These are phyloP conservation scores for Botryosphaeria dothidea DNA, from an alignment of 2,329 filamentous ascomycete genomes.

Conservation along the genomic window DNA sequence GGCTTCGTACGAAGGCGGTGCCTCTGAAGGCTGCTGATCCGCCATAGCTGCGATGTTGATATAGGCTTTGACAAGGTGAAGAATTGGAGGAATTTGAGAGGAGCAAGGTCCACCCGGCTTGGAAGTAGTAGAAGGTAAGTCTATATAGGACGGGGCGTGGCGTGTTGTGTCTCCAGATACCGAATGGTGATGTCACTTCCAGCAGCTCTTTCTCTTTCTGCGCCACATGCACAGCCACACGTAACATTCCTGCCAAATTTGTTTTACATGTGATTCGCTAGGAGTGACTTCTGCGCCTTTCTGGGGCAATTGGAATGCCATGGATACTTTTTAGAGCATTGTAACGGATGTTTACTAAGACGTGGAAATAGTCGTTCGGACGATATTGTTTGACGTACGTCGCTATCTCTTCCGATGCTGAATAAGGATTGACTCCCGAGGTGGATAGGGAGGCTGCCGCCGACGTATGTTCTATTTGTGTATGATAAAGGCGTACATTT, in stretches of 20 bases:
- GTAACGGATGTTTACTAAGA: too few relatives aligned
- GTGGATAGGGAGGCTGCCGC: too few relatives aligned
- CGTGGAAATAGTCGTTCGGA: too few relatives aligned
- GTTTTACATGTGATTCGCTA: not conserved
- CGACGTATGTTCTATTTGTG: too few relatives aligned
- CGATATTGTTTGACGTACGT: too few relatives aligned
- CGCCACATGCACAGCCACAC: slow-evolving; percentile 4
- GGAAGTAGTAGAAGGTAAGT: too few relatives aligned
- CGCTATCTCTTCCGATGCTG: too few relatives aligned
- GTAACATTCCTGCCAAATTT: not conserved
- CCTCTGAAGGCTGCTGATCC: not conserved
- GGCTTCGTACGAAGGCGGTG: slow-evolving; percentile 35
- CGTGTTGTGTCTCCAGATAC: not conserved
- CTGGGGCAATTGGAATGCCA: not conserved
- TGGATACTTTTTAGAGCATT: too few relatives aligned
- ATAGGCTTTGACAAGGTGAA: not conserved
- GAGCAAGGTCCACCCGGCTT: not conserved
- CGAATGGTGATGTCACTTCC: not conserved
- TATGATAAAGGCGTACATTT: too few relatives aligned
- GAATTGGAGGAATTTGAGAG: too few relatives aligned
- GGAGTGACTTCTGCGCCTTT: not conserved
- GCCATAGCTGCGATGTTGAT: not conserved
- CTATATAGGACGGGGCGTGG: not conserved
- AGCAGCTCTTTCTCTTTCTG: too few relatives aligned
- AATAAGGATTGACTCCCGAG: too few relatives aligned